A percentile compares a stretch with the other conserved stretches of the same genome.
Evolutionary conservation across 2,329 filamentous ascomycete species (phyloP).

Genomic region (Claviceps pazoutovae): DNA sequence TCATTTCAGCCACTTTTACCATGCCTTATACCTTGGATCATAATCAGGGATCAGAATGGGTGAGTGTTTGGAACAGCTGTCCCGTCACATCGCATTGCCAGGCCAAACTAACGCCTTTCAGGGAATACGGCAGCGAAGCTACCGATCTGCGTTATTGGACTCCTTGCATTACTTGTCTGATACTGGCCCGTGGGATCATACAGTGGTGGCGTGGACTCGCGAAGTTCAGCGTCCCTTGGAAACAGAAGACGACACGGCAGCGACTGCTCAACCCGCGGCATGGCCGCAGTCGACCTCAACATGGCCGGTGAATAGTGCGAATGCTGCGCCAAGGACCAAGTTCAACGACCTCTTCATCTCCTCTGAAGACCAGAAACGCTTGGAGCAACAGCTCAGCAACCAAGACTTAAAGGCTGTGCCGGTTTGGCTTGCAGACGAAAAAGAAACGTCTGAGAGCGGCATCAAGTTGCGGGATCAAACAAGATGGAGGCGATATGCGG

Average conservation of each 20-base stretch:
- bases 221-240: slow-evolving; percentile 40
- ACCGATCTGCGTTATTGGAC: slow-evolving; percentile 82
- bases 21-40: slow-evolving; percentile 2
- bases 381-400: slow-evolving; percentile 60
- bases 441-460: slow-evolving; percentile 33
- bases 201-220: slow-evolving; percentile 85
- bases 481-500: slow-evolving; percentile 77
- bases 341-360: slow-evolving; percentile 21
- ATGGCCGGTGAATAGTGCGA: not conserved
- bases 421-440: slow-evolving; percentile 74
- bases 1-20: slow-evolving; percentile 3
- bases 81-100: not conserved
- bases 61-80: not conserved
- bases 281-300: slow-evolving; percentile 1
- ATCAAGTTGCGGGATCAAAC: slow-evolving; percentile 65
- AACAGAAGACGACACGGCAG: slow-evolving; percentile 12
- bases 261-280: not conserved
- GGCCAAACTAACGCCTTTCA: not conserved
- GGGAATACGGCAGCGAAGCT: slow-evolving; percentile 37
- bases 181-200: slow-evolving; percentile 74
- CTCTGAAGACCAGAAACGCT: slow-evolving; percentile 51
- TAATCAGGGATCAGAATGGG: slow-evolving; percentile 1
- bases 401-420: slow-evolving; percentile 68
- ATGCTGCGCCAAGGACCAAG: not conserved
- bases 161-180: slow-evolving; percentile 78